Evolutionary conservation across 2,329 filamentous ascomycete genomes (phyloP).

Genomic region (Scytalidium sp.): DNA sequence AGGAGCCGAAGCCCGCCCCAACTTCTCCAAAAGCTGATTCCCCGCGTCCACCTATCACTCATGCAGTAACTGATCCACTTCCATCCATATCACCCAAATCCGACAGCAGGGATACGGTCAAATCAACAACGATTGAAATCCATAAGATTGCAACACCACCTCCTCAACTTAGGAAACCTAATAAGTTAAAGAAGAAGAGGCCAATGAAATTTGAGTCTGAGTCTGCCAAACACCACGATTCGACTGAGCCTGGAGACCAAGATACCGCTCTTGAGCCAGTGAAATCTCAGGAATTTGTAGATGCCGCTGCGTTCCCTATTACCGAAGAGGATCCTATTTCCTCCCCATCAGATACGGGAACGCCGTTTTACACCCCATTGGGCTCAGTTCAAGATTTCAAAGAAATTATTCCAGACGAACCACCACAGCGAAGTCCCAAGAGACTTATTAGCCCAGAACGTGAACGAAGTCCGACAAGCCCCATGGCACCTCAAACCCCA

Average conservation of each 20-base stretch:
- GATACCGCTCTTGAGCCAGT: background rate
- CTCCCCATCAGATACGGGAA: background rate
- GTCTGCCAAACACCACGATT: background rate
- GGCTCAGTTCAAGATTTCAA: background rate
- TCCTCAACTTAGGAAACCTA: background rate
- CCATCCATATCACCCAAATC: background rate
- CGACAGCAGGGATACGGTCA: background rate
- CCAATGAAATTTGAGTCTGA: background rate
- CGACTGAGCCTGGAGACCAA: too few relatives aligned
- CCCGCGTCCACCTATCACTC: background rate
- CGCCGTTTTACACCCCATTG: background rate
- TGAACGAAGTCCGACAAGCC: background rate
- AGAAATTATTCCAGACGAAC: background rate
- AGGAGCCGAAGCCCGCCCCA: background rate
- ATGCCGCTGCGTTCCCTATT: background rate
- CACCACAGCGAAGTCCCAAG: background rate
- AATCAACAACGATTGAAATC: too few relatives aligned
- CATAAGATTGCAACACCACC: background rate
- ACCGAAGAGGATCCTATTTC: background rate
- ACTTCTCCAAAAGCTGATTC: background rate
- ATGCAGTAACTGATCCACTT: background rate
- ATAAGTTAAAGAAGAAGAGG: background rate
- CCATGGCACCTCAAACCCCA: background rate
- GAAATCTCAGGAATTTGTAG: background rate
- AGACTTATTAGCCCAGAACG: background rate